phyloP scores from a whole-genome alignment of 441 rosid species.

The Melastoma candidum region DNA sequence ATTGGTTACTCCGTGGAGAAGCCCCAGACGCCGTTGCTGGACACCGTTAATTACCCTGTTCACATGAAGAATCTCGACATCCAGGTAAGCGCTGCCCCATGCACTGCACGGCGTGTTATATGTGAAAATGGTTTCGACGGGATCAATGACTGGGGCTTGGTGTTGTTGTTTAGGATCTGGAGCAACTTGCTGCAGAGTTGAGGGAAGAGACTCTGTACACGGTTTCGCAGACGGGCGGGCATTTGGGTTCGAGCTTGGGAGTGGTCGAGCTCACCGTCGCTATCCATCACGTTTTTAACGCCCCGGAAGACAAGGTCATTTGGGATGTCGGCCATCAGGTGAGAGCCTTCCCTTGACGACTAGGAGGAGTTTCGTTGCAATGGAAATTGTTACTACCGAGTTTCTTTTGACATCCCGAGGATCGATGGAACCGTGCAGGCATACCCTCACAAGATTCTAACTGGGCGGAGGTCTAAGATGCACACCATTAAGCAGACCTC shows the following conservation, averaged over 20 bases:
- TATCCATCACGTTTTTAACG: slow-evolving; percentile 40
- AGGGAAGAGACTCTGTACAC: slow-evolving; percentile 30
- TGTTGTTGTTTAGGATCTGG: slow-evolving; percentile 24
- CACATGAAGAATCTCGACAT: slow-evolving; percentile 40
- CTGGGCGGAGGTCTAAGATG: slow-evolving; percentile 38
- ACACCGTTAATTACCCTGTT: slow-evolving; percentile 30
- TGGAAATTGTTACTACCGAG: too few species aligned
- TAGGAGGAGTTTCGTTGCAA: too few species aligned
- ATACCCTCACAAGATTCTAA: slow-evolving; percentile 41
- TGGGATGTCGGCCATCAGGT: slow-evolving; percentile 65
- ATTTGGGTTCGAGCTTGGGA: slow-evolving; percentile 41
- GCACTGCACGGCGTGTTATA: background rate
- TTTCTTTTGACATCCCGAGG: too few species aligned
- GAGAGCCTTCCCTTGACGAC: background rate
- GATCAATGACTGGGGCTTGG: background rate
- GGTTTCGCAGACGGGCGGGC: slow-evolving; percentile 48
- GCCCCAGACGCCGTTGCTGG: slow-evolving; percentile 39
- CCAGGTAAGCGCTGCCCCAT: slow-evolving; percentile 14
- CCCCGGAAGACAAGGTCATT: slow-evolving; percentile 37
- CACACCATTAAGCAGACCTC: slow-evolving; percentile 29
- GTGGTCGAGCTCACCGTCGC: slow-evolving; percentile 43
- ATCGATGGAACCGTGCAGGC: slow-evolving; percentile 20
- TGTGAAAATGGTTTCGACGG: too few species aligned
- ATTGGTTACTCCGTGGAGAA: slow-evolving; percentile 26
- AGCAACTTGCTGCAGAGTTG: slow-evolving; percentile 25